Evolutionary conservation across 2,329 filamentous ascomycete genomes (phyloP).

Genomic region (Fusarium humuli): DNA sequence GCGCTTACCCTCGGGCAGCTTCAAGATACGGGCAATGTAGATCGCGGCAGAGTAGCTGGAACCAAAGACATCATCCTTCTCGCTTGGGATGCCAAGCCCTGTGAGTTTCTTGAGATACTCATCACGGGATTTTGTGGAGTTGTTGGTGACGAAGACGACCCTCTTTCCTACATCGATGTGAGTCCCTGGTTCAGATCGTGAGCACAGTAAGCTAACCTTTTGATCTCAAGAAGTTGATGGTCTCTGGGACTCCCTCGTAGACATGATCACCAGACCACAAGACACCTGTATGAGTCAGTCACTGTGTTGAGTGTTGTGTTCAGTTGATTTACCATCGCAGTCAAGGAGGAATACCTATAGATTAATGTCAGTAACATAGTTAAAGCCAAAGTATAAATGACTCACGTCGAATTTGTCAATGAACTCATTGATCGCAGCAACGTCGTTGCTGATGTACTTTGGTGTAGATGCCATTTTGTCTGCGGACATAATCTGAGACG

Average conservation of each 20-base stretch:
- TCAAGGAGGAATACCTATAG: slow-evolving; percentile 90
- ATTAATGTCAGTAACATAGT: background rate
- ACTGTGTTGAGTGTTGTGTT: background rate
- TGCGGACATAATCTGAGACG: background rate
- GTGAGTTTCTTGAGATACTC: slow-evolving; percentile 96
- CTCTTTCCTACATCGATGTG: slow-evolving; percentile 75
- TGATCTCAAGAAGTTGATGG: slow-evolving; percentile 82
- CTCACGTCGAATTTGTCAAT: slow-evolving; percentile 92
- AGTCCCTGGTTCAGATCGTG: slow-evolving; percentile 8
- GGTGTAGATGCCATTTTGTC: slow-evolving; percentile 51
- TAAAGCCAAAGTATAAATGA: slow-evolving; percentile 43
- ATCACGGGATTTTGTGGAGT: slow-evolving; percentile 93
- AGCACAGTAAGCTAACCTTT: slow-evolving; percentile 68
- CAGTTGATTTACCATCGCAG: slow-evolving; percentile 81
- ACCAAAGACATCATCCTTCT: slow-evolving; percentile 92
- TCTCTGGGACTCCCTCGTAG: slow-evolving; percentile 87
- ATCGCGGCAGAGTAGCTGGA: slow-evolving; percentile 95
- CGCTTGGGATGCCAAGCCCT: slow-evolving; percentile 80
- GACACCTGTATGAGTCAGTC: slow-evolving; percentile 72
- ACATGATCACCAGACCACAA: slow-evolving; percentile 95
- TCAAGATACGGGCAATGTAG: slow-evolving; percentile 93
- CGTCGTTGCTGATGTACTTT: slow-evolving; percentile 83
- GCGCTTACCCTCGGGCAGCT: slow-evolving; percentile 80
- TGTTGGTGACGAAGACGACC: slow-evolving; percentile 97
- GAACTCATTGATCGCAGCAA: slow-evolving; percentile 81